Evolutionary conservation across 352 stramenopile species (phyloP), one percentile per base, ranked within the genome.

Genomic region (Phytophthora melonis): DNA sequence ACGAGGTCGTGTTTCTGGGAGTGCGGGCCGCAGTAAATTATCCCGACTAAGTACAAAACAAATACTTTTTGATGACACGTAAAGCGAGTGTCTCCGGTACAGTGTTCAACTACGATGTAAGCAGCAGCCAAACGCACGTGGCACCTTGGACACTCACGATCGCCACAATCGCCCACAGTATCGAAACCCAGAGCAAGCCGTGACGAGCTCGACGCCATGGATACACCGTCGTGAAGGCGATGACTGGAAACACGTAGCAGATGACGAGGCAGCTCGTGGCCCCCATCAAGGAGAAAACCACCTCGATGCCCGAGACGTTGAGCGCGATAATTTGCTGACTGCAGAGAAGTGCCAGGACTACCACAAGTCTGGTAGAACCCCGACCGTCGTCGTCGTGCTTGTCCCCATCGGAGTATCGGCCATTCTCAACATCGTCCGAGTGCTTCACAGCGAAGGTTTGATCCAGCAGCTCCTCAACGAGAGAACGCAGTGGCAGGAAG

Each of bases 251-350:
- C 13, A 84, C 68, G 36, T 79, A 88, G 75, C 83, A 88, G 61
- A 90, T 81, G 23, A 83, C 63, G 50, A 83, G 71, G 21, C 73
- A 83, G 56, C 72, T 83, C 1, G 72, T 89, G 18, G 79, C 81
- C n/a, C 83, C 83, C 16, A 82, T 65, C n/a, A 88, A 63, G 13
- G 81, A 75, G 60, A 90, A 90, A n/a, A 88, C 76, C 16, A 82
- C 68, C 57, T 90, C 78, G 32, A 90, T 81, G 18, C 80, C 81
- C 1, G 79, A 81, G 23, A 86, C 75, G 16, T 62, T 77, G n/a
- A 83, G 72, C 1, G 80, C 80, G 21, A 83, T 77, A 7, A 84
- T 11, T 49, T 81, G 45, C 32, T 79, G 71, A 14, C 21, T 68
- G 32, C 62, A 63, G 10, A 87, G 34, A 0, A 87, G 50, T 14